Conservation (phyloP, 1,284 basidiomycete species). For the Blastosporella zonata region DNA sequence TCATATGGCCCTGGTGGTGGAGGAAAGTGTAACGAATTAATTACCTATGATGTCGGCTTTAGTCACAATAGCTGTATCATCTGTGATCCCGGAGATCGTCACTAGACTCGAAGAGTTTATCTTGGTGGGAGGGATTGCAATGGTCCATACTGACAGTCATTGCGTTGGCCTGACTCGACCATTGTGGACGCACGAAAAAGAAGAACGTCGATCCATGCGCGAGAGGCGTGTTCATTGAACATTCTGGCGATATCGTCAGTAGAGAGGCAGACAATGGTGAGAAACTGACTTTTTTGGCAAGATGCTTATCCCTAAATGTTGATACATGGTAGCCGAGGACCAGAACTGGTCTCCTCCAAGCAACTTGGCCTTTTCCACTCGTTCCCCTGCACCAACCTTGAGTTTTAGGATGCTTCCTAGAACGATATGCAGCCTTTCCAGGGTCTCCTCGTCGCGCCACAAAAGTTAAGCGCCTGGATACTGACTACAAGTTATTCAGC, state of each 20-base stretch:
- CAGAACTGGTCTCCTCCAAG: background rate
- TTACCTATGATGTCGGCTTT: background rate
- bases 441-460: too few species aligned
- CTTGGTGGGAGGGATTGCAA: conserved; percentile 2
- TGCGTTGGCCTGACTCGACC: conserved; percentile 9
- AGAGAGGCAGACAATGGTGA: background rate
- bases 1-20: too few species aligned
- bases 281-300: background rate
- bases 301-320: background rate
- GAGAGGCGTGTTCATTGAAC: conserved; percentile 1
- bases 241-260: background rate
- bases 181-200: conserved; percentile 17
- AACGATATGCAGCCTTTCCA: background rate
- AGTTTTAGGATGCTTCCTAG: background rate
- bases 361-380: background rate
- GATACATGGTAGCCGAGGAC: background rate
- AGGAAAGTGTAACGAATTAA: background rate
- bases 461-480: too few species aligned
- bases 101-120: conserved; percentile 5
- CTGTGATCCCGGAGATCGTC: conserved; percentile 7
- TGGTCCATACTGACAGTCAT: conserved; percentile 14
- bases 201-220: conserved; percentile 6
- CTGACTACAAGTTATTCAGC: too few species aligned
- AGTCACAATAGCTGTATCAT: conserved; percentile 13
- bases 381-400: background rate